A percentile compares a stretch with the other conserved stretches of the same genome.
phyloP scores from a whole-genome alignment of 176 grass and related monocot species.

The bread wheat (Triticum aestivum) region IWGSC_CS_RefSeq_v2.1 NC_057797.1:198988970-198989469 shows the following conservation, averaged over 20 bases:
- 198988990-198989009: slow-evolving; percentile 34
- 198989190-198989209: slow-evolving; percentile 29
- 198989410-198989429: neutral
- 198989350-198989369: slow-evolving; percentile 48
- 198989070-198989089: slow-evolving; percentile 94
- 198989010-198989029: slow-evolving; percentile 39
- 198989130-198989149: slow-evolving; percentile 90
- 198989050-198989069: slow-evolving; percentile 84
- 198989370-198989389: slow-evolving; percentile 32
- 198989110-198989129: slow-evolving; percentile 79
- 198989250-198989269: slow-evolving; percentile 47
- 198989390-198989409: slow-evolving; percentile 13
- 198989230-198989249: slow-evolving; percentile 56
- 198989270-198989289: slow-evolving; percentile 41
- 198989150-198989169: slow-evolving; percentile 71
- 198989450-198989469: slow-evolving; percentile 23
- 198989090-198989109: slow-evolving; percentile 93
- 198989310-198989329: slow-evolving; percentile 53
- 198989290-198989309: slow-evolving; percentile 51
- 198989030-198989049: slow-evolving; percentile 54
- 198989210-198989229: slow-evolving; percentile 45
- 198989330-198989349: slow-evolving; percentile 35
- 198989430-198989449: slow-evolving; percentile 17
- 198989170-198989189: slow-evolving; percentile 43
- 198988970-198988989: slow-evolving; percentile 25